Evolutionary conservation across 2,329 filamentous ascomycete genomes (phyloP).

Genomic region (Colletotrichum endophyticum): DNA sequence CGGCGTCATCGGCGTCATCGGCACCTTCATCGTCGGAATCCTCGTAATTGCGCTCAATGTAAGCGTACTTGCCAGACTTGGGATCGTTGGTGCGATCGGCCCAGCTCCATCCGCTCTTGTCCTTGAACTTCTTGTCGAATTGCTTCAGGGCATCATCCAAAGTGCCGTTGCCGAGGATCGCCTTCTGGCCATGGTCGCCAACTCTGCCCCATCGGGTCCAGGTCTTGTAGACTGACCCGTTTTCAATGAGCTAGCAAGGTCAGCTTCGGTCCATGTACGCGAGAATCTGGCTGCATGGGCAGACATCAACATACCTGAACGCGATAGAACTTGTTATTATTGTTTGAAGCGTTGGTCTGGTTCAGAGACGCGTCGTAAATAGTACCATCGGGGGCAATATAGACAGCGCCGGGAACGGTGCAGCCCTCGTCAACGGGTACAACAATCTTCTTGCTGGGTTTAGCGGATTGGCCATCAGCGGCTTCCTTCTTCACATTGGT

Average conservation of each 20-base stretch:
- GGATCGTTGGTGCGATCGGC: conserved; percentile 57
- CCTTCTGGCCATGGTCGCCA: conserved; percentile 60
- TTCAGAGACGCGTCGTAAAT: conserved; percentile 84
- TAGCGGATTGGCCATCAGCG: conserved; percentile 50
- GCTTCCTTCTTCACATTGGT: conserved; percentile 26
- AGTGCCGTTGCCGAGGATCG: conserved; percentile 44
- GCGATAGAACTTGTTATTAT: conserved; percentile 86
- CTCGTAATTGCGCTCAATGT: conserved; percentile 79
- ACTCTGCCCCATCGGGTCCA: conserved; percentile 88
- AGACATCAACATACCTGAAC: conserved; percentile 59
- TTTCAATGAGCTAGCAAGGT: conserved; percentile 14
- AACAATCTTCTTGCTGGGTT: conserved; percentile 42
- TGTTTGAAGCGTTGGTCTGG: conserved; percentile 72
- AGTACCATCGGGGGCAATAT: conserved; percentile 67
- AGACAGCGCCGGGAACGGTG: conserved; percentile 54
- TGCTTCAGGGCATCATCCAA: conserved; percentile 49
- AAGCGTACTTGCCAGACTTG: conserved; percentile 75
- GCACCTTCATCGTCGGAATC: conserved; percentile 63
- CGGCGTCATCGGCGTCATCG: conserved; percentile 23
- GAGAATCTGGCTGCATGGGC: not conserved
- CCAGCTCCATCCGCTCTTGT: conserved; percentile 65
- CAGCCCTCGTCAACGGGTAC: conserved; percentile 58
- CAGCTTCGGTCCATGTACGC: not conserved
- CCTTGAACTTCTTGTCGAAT: conserved; percentile 67
- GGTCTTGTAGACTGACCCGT: conserved; percentile 48